Percentiles rank a stretch among this genome's conserved stretches.
Evolutionary conservation across 176 grass and related monocot genomes (phyloP).

Genomic region (Bonia amplexicaulis): DNA sequence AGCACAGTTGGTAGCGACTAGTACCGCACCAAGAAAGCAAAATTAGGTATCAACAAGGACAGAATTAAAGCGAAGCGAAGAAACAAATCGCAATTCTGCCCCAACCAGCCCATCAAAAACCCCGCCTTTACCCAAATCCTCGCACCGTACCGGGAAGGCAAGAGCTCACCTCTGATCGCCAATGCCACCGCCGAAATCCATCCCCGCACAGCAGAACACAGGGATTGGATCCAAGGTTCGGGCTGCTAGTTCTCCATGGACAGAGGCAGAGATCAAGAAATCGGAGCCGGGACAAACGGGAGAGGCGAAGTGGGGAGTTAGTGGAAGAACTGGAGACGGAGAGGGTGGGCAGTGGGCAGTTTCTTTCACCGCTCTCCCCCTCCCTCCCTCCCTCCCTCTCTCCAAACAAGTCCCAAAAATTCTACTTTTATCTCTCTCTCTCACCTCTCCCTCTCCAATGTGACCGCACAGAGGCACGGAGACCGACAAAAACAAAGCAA

Average conservation of each 20-base stretch:
- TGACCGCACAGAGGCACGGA: slow-evolving; percentile 32
- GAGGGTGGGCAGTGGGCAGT: slow-evolving; percentile 7
- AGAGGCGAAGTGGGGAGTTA: not conserved
- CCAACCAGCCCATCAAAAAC: not conserved
- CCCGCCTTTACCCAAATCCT: not conserved
- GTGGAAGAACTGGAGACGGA: not conserved
- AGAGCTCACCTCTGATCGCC: slow-evolving; percentile 45
- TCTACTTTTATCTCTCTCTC: not conserved
- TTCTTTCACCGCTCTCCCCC: slow-evolving; percentile 9
- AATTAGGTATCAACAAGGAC: slow-evolving; percentile 20
- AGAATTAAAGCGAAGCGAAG: not conserved
- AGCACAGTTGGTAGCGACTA: not conserved
- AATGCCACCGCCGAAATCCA: slow-evolving; percentile 59
- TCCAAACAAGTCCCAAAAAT: slow-evolving; percentile 9
- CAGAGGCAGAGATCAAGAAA: not conserved
- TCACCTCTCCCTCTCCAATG: not conserved
- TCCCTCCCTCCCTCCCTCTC: not conserved
- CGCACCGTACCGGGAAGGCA: not conserved
- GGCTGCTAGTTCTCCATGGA: not conserved
- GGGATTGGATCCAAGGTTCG: slow-evolving; percentile 10
- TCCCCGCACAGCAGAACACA: not conserved
- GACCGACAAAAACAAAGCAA: slow-evolving; percentile 12
- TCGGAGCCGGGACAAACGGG: not conserved
- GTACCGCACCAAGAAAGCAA: slow-evolving; percentile 2
- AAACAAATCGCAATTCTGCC: not conserved